Evolutionary conservation across 139 green algal genomes (phyloP), one percentile per base, ranked within the genome.

Genomic region (Auxenochlorella pyrenoidosa): DNA sequence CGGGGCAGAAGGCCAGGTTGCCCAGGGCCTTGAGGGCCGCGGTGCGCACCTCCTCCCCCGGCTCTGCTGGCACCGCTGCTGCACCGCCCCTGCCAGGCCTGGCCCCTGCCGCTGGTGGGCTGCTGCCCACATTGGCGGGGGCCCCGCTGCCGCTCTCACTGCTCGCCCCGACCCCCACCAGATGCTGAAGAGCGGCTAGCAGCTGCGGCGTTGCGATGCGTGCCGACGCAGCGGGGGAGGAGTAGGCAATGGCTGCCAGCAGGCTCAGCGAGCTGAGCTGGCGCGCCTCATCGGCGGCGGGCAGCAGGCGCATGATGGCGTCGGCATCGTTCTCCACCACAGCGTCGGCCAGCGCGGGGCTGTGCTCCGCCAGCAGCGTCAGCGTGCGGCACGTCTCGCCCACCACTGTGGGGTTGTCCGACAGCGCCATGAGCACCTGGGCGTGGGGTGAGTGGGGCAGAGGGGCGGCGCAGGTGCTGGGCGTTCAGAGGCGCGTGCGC

Each of bases 361-460:
- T 83, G 76, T 89, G 75, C 43, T 73, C 26, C 0, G 83, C 88
- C n/a, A 91, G 60, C 59, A 91, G 63, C 5, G 41, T 86, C 34
- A 95, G 87, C 40, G 88, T 90, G 68, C 88, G 89, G 77, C 93
- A 93, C 30, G 93, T 92, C 83, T 97, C 93, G 76, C 91, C 78
- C 47, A 95, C 94, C 43, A 98, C 96, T 30, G 96, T 84, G 2
- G 90, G 73, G 87, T 95, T 93, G 79, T 97, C 93, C 47, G 87
- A 94, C 24, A 98, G 92, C 4, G 94, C 91, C 93, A 98, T 98
- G 19, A 97, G 91, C 65, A 98, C 91, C 79, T 84, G 79, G 30
- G 36, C 47, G 6, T 3, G 47, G 44, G 5, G n/a, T 47, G 43
- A 24, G 72, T 4, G 40, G 0, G 5, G 22, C 34, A 44, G 68